Conservation (phyloP, 73 alveolate genomes). For the Durusdinium trenchii region DNA sequence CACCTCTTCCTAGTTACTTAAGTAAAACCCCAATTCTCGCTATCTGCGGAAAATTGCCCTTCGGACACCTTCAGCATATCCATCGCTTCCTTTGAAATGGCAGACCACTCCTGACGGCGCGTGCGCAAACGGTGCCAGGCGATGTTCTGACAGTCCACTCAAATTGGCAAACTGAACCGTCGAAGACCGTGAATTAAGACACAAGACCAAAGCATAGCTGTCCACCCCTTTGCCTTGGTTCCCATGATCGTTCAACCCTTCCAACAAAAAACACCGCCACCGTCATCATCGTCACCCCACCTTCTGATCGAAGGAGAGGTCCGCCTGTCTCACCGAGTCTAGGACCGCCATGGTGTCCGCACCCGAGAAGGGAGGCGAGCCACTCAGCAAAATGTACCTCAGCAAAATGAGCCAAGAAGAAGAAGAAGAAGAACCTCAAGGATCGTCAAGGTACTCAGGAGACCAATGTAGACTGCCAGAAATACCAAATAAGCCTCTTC, state of each 20-base stretch:
- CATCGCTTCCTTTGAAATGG: slow-evolving; percentile 40
- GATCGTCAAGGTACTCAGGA: not conserved
- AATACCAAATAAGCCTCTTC: not conserved
- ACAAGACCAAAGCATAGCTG: too few relatives aligned
- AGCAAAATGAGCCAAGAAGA: not conserved
- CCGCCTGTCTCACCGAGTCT: slow-evolving; percentile 39
- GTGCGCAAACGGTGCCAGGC: too few relatives aligned
- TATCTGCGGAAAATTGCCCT: too few relatives aligned
- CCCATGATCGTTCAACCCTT: too few relatives aligned
- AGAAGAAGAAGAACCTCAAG: not conserved
- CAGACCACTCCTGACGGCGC: slow-evolving; percentile 53
- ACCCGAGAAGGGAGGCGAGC: slow-evolving; percentile 78
- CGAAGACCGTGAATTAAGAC: too few relatives aligned
- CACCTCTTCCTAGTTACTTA: not conserved
- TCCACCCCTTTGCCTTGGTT: too few relatives aligned
- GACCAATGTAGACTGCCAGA: not conserved
- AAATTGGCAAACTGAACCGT: too few relatives aligned
- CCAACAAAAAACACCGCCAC: too few relatives aligned
- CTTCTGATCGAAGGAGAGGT: slow-evolving; percentile 59
- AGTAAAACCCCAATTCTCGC: too few relatives aligned
- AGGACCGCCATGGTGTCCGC: slow-evolving; percentile 56
- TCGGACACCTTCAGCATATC: slow-evolving; percentile 67
- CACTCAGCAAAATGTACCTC: slow-evolving; percentile 87
- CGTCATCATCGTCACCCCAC: not conserved
- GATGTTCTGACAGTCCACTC: too few relatives aligned